Evolutionary conservation across 1,139 yeast genomes (phyloP), one percentile per base, ranked within the genome.

Genomic region (Hansenula sp.): DNA sequence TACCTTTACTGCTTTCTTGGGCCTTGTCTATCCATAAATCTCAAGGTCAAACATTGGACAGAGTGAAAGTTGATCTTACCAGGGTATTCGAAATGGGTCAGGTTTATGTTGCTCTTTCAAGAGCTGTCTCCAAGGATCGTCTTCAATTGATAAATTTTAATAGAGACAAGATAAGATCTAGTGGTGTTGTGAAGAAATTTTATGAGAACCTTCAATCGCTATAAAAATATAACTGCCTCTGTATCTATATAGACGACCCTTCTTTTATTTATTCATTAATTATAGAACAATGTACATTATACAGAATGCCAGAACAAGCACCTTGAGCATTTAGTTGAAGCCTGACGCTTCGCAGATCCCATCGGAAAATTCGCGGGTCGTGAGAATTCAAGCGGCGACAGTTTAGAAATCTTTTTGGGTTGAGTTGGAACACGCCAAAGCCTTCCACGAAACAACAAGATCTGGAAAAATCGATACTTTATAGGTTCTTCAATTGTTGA

Each of bases 1-100:
- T 87, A 5, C 97, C 96, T 0, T 68, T 89, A 33, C 69, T 87
- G 43, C 69, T 86, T 33, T 82, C 96, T 12, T 89, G 96, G 96
- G 95, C 96, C 0, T 66, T 89, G 56, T 87, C 96, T 0, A 89
- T 89, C 43, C 97, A 89, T 62, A 89, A 89, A 58, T 83, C 96
- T 0, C 97, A 89, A 64, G 97, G 97, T 2, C 96, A 89, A 66
- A 87, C 97, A 0, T 72, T 89, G 41, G 82, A 79, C 34, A 65
- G 94, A 45, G 81, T 89, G n/a, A 74, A 78, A 50, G 93, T 89
- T 5, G 94, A 89, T 57, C 67, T 89, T 44, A 68, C 74, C 28
- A 76, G 74, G 52, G 77, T 83, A 28, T 89, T 89, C 59, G 96
- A 88, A 60, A 82, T 79, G 41, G 96, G 96, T 13, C 96, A 88